Evolutionary conservation across 805 yeast species (phyloP).

Genomic region (Metschnikowia gelsemii): DNA sequence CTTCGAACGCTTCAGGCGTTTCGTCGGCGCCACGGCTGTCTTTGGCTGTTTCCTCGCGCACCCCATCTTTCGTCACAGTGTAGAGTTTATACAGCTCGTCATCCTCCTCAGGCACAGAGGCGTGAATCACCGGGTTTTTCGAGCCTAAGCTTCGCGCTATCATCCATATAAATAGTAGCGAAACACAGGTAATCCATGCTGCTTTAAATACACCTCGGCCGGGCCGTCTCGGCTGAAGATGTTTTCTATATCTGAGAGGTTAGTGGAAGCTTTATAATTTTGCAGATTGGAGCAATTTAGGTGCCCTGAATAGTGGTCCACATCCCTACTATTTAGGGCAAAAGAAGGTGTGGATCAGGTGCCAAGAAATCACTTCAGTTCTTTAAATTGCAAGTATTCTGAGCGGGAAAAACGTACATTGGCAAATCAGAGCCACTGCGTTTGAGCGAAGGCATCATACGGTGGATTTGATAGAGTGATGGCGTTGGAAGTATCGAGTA

Average conservation of each 20-base stretch:
- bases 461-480: neutral
- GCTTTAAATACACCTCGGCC: conserved; percentile 10
- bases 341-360: too few species aligned
- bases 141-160: conserved; percentile 1
- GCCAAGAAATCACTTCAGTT: too few species aligned
- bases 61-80: conserved; percentile 34
- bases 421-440: conserved; percentile 47
- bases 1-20: conserved; percentile 26
- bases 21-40: conserved; percentile 5
- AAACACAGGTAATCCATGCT: conserved; percentile 10
- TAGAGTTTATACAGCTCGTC: conserved; percentile 26
- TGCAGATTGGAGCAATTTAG: too few species aligned
- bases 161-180: conserved; percentile 16
- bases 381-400: neutral
- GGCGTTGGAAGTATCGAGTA: neutral
- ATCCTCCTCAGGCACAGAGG: neutral
- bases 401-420: conserved; percentile 28
- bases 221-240: conserved; percentile 16
- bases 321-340: too few species aligned
- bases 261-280: conserved; percentile 2
- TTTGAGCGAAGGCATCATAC: conserved; percentile 16
- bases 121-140: too few species aligned
- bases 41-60: conserved; percentile 19
- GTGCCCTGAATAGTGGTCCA: too few species aligned
- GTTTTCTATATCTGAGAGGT: conserved; percentile 12